Percentiles rank a stretch among this genome's conserved stretches.
phyloP scores from a whole-genome alignment of 768 basidiomycete species.

The Hygrophorus pudorinus region DNA sequence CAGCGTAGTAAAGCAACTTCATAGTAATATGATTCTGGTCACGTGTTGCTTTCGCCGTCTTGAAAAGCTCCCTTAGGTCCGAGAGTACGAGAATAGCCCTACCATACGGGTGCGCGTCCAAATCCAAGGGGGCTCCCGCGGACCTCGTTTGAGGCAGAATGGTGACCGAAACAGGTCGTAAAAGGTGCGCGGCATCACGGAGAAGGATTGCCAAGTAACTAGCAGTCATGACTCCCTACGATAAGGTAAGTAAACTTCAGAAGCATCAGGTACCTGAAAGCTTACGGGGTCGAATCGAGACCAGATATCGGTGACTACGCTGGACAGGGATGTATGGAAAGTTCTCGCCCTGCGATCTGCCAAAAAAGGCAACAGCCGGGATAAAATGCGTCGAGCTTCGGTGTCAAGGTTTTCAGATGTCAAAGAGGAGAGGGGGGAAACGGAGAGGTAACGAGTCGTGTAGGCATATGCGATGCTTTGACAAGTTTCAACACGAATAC shows the following conservation, averaged over 20 bases:
- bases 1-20: conserved; percentile 65
- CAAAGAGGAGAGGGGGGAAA: conserved; percentile 44
- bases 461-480: conserved; percentile 62
- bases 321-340: conserved; percentile 39
- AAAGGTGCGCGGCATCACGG: conserved; percentile 39
- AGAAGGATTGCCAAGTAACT: conserved; percentile 43
- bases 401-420: conserved; percentile 30
- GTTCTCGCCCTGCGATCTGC: conserved; percentile 46
- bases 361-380: conserved; percentile 55
- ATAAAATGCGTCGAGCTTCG: conserved; percentile 39
- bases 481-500: background rate
- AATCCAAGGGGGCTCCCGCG: background rate
- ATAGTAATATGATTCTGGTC: conserved; percentile 33
- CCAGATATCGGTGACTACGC: conserved; percentile 54
- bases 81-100: conserved; percentile 41
- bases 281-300: conserved; percentile 52
- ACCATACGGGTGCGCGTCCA: conserved; percentile 27
- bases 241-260: conserved; percentile 1
- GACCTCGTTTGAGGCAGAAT: conserved; percentile 10
- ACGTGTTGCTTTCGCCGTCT: background rate
- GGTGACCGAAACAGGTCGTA: conserved; percentile 38
- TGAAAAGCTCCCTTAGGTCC: conserved; percentile 40
- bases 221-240: conserved; percentile 27
- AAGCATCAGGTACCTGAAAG: background rate
- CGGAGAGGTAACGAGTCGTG: conserved; percentile 48